phyloP scores from a whole-genome alignment of 129 eudicot genomes.

The Logfia minima region DNA sequence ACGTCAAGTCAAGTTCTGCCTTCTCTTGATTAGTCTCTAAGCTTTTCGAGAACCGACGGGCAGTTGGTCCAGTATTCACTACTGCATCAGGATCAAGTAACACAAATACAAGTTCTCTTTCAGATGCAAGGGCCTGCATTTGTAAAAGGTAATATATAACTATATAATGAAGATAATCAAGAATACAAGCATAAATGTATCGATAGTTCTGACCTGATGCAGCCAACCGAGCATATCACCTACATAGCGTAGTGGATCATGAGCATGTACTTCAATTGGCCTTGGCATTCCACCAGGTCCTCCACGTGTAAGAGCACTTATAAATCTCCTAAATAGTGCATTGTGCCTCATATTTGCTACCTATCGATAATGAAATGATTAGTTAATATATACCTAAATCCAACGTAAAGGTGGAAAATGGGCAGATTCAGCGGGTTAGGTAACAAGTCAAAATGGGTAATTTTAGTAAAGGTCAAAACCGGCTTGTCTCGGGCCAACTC shows the following conservation, averaged over 20 bases:
- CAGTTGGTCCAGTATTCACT: slow-evolving; percentile 77
- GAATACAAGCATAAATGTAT: slow-evolving; percentile 17
- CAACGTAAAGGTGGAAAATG: background rate
- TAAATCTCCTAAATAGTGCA: slow-evolving; percentile 88
- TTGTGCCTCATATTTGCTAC: slow-evolving; percentile 98
- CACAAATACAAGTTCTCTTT: slow-evolving; percentile 93
- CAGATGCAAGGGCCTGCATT: slow-evolving; percentile 94
- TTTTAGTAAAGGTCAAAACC: background rate
- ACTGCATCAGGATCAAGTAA: slow-evolving; percentile 87
- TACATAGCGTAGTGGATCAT: slow-evolving; percentile 92
- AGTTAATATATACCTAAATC: background rate
- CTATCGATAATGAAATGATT: slow-evolving; percentile 34
- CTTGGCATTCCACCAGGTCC: slow-evolving; percentile 99
- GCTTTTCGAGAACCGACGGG: slow-evolving; percentile 51
- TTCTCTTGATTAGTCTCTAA: slow-evolving; percentile 54
- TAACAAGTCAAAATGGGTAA: background rate
- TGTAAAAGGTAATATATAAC: background rate
- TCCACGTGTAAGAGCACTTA: slow-evolving; percentile 98
- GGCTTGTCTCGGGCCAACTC: background rate
- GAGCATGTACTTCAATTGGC: slow-evolving; percentile 99
- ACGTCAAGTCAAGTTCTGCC: slow-evolving; percentile 73
- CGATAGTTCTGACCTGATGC: slow-evolving; percentile 63
- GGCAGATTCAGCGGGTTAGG: background rate
- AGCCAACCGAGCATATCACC: slow-evolving; percentile 99
- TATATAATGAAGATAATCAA: background rate